phyloP scores from a whole-genome alignment of 75 land plant species.

The Larix kaempferi region DNA sequence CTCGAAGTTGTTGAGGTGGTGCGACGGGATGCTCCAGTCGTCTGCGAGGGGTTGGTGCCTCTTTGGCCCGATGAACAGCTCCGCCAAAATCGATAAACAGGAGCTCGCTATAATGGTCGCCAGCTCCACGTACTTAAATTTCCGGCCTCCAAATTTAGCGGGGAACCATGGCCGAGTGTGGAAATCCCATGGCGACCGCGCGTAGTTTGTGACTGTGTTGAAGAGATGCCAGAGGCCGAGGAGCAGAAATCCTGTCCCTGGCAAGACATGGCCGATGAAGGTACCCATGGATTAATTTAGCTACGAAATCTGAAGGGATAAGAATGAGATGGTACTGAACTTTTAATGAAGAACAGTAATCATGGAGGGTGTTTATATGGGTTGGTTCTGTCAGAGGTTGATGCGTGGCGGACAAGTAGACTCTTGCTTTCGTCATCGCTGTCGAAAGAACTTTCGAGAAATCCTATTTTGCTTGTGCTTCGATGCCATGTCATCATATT shows the following conservation, averaged over 20 bases:
- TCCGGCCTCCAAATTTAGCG: conserved; percentile 6
- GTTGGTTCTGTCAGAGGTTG: too few species aligned
- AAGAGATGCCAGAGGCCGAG: conserved; percentile 88
- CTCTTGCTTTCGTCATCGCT: too few species aligned
- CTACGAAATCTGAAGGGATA: too few species aligned
- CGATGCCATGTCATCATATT: too few species aligned
- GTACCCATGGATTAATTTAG: conserved; percentile 49
- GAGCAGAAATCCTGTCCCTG: conserved; percentile 70
- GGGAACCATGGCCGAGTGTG: conserved; percentile 72
- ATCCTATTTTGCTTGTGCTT: too few species aligned
- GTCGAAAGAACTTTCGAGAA: too few species aligned
- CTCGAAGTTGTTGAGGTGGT: conserved; percentile 53
- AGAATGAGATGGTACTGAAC: too few species aligned
- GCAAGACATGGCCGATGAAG: conserved; percentile 70
- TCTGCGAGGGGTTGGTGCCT: conserved; percentile 17
- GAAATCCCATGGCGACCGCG: conserved; percentile 38
- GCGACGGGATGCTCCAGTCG: conserved; percentile 21
- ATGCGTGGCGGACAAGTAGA: too few species aligned
- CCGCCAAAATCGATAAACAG: conserved; percentile 38
- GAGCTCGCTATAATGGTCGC: conserved; percentile 47
- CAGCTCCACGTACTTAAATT: conserved; percentile 39
- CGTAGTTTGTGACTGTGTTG: conserved; percentile 55
- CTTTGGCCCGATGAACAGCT: conserved; percentile 31
- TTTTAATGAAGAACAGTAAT: too few species aligned
- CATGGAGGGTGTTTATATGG: too few species aligned